phyloP scores from a whole-genome alignment of 1,139 yeast species.

The Candida mesenterica region DNA sequence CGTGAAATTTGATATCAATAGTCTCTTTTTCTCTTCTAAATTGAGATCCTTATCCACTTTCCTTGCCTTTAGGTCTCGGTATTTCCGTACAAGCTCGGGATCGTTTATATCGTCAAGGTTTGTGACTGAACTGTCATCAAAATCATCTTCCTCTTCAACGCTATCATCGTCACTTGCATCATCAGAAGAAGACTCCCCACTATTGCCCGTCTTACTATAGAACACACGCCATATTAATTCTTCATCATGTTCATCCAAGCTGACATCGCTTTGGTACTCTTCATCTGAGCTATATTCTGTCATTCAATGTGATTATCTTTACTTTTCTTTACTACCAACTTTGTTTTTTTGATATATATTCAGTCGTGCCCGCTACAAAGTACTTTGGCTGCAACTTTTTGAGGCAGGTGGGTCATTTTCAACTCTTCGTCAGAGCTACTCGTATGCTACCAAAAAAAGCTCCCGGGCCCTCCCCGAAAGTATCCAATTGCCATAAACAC shows the following conservation, averaged over 20 bases:
- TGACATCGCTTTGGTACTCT: conserved; percentile 34
- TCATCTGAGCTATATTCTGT: conserved; percentile 8
- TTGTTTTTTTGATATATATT: neutral
- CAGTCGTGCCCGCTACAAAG: neutral
- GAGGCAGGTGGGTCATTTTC: too few relatives aligned
- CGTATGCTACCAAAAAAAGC: too few relatives aligned
- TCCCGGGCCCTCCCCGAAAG: too few relatives aligned
- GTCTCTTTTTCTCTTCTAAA: conserved; percentile 56
- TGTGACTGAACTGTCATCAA: conserved; percentile 22
- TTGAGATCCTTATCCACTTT: conserved; percentile 24
- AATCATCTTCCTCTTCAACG: conserved; percentile 15
- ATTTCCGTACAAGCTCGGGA: conserved; percentile 32
- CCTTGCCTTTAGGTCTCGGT: conserved; percentile 24
- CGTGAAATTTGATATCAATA: conserved; percentile 70
- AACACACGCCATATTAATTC: conserved; percentile 47
- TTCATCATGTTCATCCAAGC: conserved; percentile 49
- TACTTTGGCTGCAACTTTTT: neutral
- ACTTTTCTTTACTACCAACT: neutral
- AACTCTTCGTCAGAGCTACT: too few relatives aligned
- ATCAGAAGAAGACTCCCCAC: conserved; percentile 5
- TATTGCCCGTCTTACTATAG: conserved; percentile 28
- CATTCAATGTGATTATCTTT: conserved; percentile 5
- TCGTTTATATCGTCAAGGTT: conserved; percentile 37
- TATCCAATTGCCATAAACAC: too few relatives aligned
- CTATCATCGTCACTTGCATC: conserved; percentile 13